Evolutionary conservation across 805 yeast species (phyloP).

Genomic region (Wickerhamomyces ciferrii): DNA sequence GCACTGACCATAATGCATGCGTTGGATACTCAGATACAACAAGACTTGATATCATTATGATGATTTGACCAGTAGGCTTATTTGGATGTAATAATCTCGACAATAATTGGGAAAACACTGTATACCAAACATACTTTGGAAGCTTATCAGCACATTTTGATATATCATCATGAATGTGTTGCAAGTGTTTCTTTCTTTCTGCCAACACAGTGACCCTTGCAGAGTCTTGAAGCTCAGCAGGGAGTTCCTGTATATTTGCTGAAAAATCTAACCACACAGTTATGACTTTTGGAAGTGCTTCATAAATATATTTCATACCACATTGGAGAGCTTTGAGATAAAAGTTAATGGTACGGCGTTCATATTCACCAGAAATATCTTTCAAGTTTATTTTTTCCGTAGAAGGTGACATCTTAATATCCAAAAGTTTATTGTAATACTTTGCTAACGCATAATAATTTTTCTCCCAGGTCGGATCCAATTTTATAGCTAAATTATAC

Average conservation of each 20-base stretch:
- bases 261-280: conserved; percentile 88
- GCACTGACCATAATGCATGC: conserved; percentile 80
- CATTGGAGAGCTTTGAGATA: conserved; percentile 55
- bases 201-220: conserved; percentile 6
- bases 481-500: conserved; percentile 51
- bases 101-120: conserved; percentile 79
- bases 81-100: conserved; percentile 72
- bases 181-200: conserved; percentile 32
- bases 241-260: conserved; percentile 19
- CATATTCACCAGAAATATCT: conserved; percentile 44
- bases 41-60: conserved; percentile 51
- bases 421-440: conserved; percentile 73
- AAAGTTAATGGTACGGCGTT: conserved; percentile 46
- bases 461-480: conserved; percentile 63
- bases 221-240: conserved; percentile 13
- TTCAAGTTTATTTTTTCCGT: conserved; percentile 14
- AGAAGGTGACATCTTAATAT: conserved; percentile 42
- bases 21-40: conserved; percentile 67
- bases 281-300: conserved; percentile 83
- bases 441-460: conserved; percentile 78
- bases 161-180: conserved; percentile 44
- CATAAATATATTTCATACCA: conserved; percentile 67
- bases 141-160: conserved; percentile 36
- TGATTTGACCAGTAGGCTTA: conserved; percentile 44
- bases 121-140: conserved; percentile 66